Evolutionary conservation across 2,329 filamentous ascomycete genomes (phyloP).

Genomic region (Exophiala phaeomuriformis): DNA sequence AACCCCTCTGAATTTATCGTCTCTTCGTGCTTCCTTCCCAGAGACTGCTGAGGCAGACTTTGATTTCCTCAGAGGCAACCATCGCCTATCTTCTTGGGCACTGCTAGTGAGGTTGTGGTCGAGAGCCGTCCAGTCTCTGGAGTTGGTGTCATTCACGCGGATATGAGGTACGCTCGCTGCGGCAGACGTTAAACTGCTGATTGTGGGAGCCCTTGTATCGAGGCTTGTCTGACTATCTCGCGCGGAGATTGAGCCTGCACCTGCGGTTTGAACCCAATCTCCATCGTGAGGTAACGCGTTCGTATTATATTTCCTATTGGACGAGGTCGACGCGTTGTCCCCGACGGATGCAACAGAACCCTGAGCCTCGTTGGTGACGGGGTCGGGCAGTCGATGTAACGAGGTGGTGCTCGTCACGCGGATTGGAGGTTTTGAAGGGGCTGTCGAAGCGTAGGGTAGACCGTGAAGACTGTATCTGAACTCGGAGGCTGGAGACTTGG

Average conservation of each 20-base stretch:
- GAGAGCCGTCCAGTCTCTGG: not conserved
- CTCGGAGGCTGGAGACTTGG: slow-evolving; percentile 9
- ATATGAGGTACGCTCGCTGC: slow-evolving; percentile 22
- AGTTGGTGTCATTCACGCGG: slow-evolving; percentile 11
- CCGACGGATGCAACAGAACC: slow-evolving; percentile 8
- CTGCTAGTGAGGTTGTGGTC: slow-evolving; percentile 9
- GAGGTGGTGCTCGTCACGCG: slow-evolving; percentile 12
- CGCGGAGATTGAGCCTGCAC: slow-evolving; percentile 15
- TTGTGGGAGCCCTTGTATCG: slow-evolving; percentile 16
- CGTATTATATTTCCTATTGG: slow-evolving; percentile 17
- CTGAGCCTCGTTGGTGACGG: slow-evolving; percentile 8
- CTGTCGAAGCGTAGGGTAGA: slow-evolving; percentile 17
- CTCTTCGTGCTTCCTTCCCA: slow-evolving; percentile 8
- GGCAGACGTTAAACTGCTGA: slow-evolving; percentile 20
- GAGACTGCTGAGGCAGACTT: slow-evolving; percentile 7
- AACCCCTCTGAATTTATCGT: slow-evolving; percentile 41
- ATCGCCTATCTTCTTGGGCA: slow-evolving; percentile 10
- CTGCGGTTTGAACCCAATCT: slow-evolving; percentile 5
- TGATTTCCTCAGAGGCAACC: slow-evolving; percentile 12
- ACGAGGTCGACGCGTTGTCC: slow-evolving; percentile 19
- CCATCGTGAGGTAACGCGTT: slow-evolving; percentile 20
- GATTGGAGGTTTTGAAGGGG: slow-evolving; percentile 15
- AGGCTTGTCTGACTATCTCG: slow-evolving; percentile 21
- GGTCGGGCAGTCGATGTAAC: slow-evolving; percentile 12
- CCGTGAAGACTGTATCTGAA: slow-evolving; percentile 18